Percentiles rank a stretch among this genome's conserved stretches.
These are phyloP conservation scores for Erigeron philadelphicus DNA, from an alignment of 140 eudicot genomes.

Conservation along the genomic window DNA sequence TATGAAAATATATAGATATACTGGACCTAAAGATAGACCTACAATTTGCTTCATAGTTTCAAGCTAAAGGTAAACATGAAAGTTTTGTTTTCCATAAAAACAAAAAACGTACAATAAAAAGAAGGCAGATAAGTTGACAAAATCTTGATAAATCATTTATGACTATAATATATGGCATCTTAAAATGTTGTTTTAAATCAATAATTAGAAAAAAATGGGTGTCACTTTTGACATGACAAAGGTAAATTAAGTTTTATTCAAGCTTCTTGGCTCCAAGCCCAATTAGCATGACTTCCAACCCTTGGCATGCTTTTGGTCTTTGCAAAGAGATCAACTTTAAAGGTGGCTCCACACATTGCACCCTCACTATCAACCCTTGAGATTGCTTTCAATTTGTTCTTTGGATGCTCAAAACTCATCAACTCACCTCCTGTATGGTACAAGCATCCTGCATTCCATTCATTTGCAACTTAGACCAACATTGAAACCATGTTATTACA, in stretches of 20 bases:
- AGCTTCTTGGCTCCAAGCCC: slow-evolving; percentile 58
- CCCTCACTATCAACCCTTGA: slow-evolving; percentile 87
- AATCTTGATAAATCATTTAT: too few relatives aligned
- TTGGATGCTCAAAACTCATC: slow-evolving; percentile 72
- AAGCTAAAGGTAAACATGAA: too few relatives aligned
- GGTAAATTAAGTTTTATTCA: slow-evolving; percentile 13
- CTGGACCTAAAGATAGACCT: too few relatives aligned
- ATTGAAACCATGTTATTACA: not conserved
- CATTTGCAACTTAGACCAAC: not conserved
- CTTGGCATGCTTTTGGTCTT: slow-evolving; percentile 69
- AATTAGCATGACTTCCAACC: slow-evolving; percentile 80
- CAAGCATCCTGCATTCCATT: slow-evolving; percentile 59
- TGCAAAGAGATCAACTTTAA: slow-evolving; percentile 60
- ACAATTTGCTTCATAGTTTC: too few relatives aligned
- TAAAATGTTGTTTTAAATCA: too few relatives aligned
- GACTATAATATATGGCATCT: too few relatives aligned
- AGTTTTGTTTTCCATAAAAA: too few relatives aligned
- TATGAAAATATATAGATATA: too few relatives aligned
- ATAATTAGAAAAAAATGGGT: too few relatives aligned
- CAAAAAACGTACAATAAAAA: too few relatives aligned
- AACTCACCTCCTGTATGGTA: slow-evolving; percentile 65
- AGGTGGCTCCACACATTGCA: slow-evolving; percentile 67
- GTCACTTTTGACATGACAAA: not conserved
- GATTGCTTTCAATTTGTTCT: slow-evolving; percentile 73
- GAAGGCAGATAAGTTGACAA: too few relatives aligned